A percentile compares a stretch with the other conserved stretches of the same genome.
Evolutionary conservation across 1,139 yeast genomes (phyloP).

Genomic region (Saccharomyces pastorianus): DNA sequence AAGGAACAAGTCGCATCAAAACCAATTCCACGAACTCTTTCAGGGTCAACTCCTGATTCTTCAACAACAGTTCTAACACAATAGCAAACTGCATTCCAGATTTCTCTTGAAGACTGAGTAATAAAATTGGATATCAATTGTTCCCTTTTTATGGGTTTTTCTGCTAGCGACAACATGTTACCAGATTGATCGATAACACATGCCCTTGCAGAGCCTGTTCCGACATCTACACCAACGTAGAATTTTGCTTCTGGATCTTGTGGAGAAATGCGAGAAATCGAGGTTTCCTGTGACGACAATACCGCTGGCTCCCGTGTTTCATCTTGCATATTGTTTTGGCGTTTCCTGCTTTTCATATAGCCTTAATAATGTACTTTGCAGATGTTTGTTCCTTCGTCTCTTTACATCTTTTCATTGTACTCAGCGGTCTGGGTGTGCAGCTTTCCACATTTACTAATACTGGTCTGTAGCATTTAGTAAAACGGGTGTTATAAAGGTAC

Average conservation of each 20-base stretch:
- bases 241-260: slow-evolving; percentile 30
- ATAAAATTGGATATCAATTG: slow-evolving; percentile 63
- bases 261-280: neutral
- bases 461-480: neutral
- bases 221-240: slow-evolving; percentile 92
- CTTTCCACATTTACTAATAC: neutral
- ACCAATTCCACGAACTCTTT: slow-evolving; percentile 73
- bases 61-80: slow-evolving; percentile 68
- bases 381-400: neutral
- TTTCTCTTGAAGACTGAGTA: slow-evolving; percentile 85
- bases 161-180: slow-evolving; percentile 70
- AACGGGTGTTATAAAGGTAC: neutral
- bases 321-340: neutral
- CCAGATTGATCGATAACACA: slow-evolving; percentile 82
- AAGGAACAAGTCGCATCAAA: slow-evolving; percentile 96
- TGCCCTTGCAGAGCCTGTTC: slow-evolving; percentile 95
- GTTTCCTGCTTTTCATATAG: neutral
- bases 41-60: slow-evolving; percentile 65
- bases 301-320: neutral
- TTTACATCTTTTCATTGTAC: neutral
- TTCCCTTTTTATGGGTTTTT: slow-evolving; percentile 69
- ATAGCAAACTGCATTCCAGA: slow-evolving; percentile 81
- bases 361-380: neutral
- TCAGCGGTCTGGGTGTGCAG: neutral
- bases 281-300: neutral